phyloP scores from a whole-genome alignment of 1,284 basidiomycete species.

The Tetrapyrgos nigripes region DNA sequence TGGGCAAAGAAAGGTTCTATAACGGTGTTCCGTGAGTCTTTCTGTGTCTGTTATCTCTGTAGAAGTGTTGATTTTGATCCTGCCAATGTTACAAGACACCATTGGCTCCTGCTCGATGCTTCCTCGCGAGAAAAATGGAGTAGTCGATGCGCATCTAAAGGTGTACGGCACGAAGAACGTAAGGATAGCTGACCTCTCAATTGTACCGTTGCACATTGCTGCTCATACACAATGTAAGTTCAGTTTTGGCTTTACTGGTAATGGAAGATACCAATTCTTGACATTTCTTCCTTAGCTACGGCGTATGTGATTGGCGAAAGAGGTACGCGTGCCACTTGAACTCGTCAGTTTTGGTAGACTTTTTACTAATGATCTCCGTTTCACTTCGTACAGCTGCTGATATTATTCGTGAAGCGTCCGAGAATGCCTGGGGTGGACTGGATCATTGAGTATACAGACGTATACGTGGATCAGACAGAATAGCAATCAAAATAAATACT shows the following conservation, averaged over 20 bases:
- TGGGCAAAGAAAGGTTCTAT: no score
- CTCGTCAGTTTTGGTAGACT: no score
- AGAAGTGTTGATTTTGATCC: not conserved
- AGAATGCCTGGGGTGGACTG: no score
- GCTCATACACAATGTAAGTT: slow-evolving; percentile 37
- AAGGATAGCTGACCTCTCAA: slow-evolving; percentile 47
- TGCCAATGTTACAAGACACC: slow-evolving; percentile 33
- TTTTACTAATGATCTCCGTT: no score
- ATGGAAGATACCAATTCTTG: not conserved
- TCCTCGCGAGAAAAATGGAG: slow-evolving; percentile 61
- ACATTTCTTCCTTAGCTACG: slow-evolving; percentile 11
- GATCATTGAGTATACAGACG: no score
- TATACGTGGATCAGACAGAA: no score
- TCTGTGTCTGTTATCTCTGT: not conserved
- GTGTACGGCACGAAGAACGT: slow-evolving; percentile 51
- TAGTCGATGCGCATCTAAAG: slow-evolving; percentile 41
- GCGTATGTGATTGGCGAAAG: slow-evolving; percentile 22
- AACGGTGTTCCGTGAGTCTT: not conserved
- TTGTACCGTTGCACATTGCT: slow-evolving; percentile 43
- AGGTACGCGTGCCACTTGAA: no score
- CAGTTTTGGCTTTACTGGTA: no score
- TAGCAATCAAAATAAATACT: no score
- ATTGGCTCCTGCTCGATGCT: slow-evolving; percentile 62
- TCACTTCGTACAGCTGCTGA: no score
- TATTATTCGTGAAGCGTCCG: no score